These are phyloP conservation scores for Aureobasidium sp. DNA, from an alignment of 2,329 filamentous ascomycete genomes.

Conservation along the genomic window DNA sequence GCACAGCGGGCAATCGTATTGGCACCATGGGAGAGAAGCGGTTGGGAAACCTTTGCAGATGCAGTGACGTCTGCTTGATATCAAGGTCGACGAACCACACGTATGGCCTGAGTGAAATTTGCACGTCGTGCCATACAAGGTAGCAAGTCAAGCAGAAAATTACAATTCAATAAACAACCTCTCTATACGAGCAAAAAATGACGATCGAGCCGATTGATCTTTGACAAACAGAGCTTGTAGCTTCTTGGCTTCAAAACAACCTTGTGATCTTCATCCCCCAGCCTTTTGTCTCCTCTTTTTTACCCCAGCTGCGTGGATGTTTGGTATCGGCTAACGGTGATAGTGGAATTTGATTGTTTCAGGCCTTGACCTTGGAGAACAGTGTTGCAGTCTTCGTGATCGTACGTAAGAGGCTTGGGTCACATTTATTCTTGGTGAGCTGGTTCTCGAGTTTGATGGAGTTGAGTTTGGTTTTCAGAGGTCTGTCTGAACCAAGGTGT, in stretches of 20 bases:
- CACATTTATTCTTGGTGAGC: too few species aligned
- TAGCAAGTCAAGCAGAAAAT: not conserved
- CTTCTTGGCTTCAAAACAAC: not conserved
- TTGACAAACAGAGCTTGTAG: not conserved
- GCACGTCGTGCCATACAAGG: not conserved
- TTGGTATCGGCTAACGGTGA: not conserved
- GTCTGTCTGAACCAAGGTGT: too few species aligned
- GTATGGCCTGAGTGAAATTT: not conserved
- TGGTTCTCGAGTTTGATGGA: too few species aligned
- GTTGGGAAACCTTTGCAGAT: conserved; percentile 53
- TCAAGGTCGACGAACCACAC: not conserved
- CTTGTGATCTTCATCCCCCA: not conserved
- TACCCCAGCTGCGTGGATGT: not conserved
- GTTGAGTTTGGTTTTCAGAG: not conserved
- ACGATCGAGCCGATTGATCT: not conserved
- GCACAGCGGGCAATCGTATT: conserved; percentile 70
- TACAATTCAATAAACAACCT: not conserved
- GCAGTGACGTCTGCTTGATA: conserved; percentile 11
- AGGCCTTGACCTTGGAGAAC: not conserved
- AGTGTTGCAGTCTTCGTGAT: not conserved
- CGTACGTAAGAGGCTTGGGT: not conserved
- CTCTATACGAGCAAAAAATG: not conserved
- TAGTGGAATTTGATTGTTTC: conserved; percentile 1
- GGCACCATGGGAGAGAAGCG: conserved; percentile 67
- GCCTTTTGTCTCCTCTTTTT: not conserved